These are phyloP conservation scores for Cynanchum wilfordii DNA, from an alignment of 257 asterid species.

Conservation along the genomic window DNA sequence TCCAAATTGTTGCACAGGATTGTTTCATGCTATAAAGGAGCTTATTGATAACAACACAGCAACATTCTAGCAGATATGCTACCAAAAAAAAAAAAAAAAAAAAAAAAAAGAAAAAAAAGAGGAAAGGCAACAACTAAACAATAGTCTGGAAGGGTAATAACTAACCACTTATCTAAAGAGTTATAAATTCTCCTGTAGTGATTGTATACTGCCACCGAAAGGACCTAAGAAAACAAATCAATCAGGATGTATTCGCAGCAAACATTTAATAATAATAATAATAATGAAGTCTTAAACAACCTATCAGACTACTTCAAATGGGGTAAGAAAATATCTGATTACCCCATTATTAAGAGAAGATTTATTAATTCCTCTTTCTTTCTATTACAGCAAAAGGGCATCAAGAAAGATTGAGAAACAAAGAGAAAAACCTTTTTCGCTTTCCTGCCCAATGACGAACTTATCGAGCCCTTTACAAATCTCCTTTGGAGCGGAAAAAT, in stretches of 20 bases:
- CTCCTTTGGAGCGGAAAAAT: slow-evolving; percentile 91
- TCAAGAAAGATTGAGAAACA: background rate
- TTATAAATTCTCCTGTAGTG: slow-evolving; percentile 95
- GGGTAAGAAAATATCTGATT: background rate
- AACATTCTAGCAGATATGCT: background rate
- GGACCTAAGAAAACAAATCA: slow-evolving; percentile 53
- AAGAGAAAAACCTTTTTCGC: slow-evolving; percentile 74
- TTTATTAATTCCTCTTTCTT: background rate
- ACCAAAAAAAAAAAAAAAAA: too few relatives aligned
- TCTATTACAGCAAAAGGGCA: background rate
- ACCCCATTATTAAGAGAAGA: background rate
- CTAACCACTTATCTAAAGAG: slow-evolving; percentile 69
- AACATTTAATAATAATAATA: background rate
- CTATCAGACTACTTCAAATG: too few relatives aligned
- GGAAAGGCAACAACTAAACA: too few relatives aligned
- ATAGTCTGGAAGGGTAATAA: slow-evolving; percentile 29
- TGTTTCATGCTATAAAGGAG: background rate
- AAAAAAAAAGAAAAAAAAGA: too few relatives aligned
- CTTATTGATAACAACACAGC: background rate
- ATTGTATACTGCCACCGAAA: slow-evolving; percentile 94
- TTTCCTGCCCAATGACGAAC: slow-evolving; percentile 93
- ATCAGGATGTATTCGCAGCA: background rate
- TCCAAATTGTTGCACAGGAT: too few relatives aligned
- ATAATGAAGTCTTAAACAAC: background rate
- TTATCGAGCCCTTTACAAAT: slow-evolving; percentile 93